These are phyloP conservation scores for Penicillium polonicum DNA, from an alignment of 2,329 filamentous ascomycete genomes.

Conservation along the genomic window DNA sequence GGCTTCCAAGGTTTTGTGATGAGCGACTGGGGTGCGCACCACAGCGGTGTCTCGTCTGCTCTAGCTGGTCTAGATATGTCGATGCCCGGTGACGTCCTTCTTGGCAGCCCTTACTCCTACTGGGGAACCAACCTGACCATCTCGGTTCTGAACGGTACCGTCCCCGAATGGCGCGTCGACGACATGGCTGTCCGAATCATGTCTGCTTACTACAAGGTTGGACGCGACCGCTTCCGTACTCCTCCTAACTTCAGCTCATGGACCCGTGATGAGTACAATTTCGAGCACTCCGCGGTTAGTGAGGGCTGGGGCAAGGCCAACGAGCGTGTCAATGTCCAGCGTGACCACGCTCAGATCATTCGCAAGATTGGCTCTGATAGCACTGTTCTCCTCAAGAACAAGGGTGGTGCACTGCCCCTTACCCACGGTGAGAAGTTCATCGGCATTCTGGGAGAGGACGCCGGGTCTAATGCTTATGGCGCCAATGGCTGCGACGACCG, in stretches of 20 bases:
- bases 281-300: slow-evolving; percentile 61
- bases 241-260: slow-evolving; percentile 85
- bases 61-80: slow-evolving; percentile 75
- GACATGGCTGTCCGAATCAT: slow-evolving; percentile 87
- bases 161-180: slow-evolving; percentile 83
- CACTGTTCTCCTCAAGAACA: slow-evolving; percentile 88
- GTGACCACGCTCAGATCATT: slow-evolving; percentile 69
- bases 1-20: slow-evolving; percentile 73
- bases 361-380: slow-evolving; percentile 75
- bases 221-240: slow-evolving; percentile 51
- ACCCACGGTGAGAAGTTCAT: slow-evolving; percentile 70
- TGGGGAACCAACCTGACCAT: slow-evolving; percentile 88
- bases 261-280: slow-evolving; percentile 74
- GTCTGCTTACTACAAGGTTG: slow-evolving; percentile 64
- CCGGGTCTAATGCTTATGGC: slow-evolving; percentile 70
- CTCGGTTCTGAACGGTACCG: slow-evolving; percentile 82
- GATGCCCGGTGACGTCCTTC: slow-evolving; percentile 78
- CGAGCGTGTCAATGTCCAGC: slow-evolving; percentile 78
- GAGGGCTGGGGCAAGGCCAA: slow-evolving; percentile 67
- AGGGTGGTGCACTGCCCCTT: slow-evolving; percentile 66
- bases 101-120: slow-evolving; percentile 70
- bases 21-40: slow-evolving; percentile 75
- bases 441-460: slow-evolving; percentile 79
- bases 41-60: slow-evolving; percentile 65
- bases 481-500: slow-evolving; percentile 77